phyloP scores from a whole-genome alignment of 768 basidiomycete species.

The Lactarius pseudohatsudake region DNA sequence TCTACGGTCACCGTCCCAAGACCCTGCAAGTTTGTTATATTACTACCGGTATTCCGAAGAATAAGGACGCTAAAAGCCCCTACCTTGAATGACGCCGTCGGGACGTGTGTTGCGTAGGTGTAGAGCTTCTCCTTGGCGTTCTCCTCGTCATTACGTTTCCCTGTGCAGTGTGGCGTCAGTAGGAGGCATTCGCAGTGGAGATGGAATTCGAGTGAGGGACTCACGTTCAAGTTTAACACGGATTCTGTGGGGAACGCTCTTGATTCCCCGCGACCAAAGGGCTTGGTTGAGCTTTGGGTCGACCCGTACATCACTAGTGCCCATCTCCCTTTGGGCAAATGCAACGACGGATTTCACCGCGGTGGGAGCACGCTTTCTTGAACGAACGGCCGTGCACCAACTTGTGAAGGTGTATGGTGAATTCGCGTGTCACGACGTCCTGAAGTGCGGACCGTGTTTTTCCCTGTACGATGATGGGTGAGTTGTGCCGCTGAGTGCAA shows the following conservation, averaged over 20 bases:
- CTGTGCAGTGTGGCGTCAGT: conserved; percentile 39
- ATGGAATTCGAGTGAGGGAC: conserved; percentile 35
- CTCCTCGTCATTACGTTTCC: conserved; percentile 99
- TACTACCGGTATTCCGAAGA: conserved; percentile 25
- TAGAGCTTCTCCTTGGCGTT: conserved; percentile 97
- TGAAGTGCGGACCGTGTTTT: conserved; percentile 96
- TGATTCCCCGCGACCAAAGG: conserved; percentile 91
- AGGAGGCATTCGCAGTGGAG: neutral
- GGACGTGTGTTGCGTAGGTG: conserved; percentile 84
- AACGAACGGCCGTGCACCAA: conserved; percentile 88
- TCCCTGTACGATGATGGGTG: conserved; percentile 36
- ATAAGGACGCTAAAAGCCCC: conserved; percentile 36
- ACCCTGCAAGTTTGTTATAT: conserved; percentile 48
- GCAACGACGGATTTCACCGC: conserved; percentile 92
- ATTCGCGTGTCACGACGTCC: conserved; percentile 98
- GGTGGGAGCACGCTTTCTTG: conserved; percentile 97
- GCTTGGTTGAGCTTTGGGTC: conserved; percentile 97
- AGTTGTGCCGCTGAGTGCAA: neutral
- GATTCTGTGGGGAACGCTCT: conserved; percentile 88
- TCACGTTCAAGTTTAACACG: conserved; percentile 91
- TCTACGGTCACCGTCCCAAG: conserved; percentile 84
- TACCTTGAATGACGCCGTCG: conserved; percentile 82
- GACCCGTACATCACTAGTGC: conserved; percentile 88
- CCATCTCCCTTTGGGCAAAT: conserved; percentile 95
- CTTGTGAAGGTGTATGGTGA: conserved; percentile 98